phyloP scores from a whole-genome alignment of 352 stramenopile genomes.

The Chrysophaeum taylorii region DNA sequence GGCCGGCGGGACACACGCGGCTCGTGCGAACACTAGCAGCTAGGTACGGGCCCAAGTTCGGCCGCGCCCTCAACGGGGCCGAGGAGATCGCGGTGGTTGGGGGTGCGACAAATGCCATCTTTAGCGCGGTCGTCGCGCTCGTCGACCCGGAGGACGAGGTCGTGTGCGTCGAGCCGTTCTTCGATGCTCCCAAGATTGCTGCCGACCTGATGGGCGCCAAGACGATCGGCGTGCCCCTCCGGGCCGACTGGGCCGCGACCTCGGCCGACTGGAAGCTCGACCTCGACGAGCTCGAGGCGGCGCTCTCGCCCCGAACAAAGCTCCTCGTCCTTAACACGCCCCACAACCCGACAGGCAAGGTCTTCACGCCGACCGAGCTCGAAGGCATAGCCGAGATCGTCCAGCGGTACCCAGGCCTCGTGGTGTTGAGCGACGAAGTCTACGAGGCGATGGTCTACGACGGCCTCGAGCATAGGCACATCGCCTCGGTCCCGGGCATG shows the following conservation, averaged over 20 bases:
- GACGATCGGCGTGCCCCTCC: conserved; percentile 56
- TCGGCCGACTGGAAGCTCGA: conserved; percentile 67
- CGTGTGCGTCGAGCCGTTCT: conserved; percentile 90
- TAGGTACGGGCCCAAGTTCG: conserved; percentile 71
- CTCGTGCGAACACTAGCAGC: conserved; percentile 66
- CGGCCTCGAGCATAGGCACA: conserved; percentile 47
- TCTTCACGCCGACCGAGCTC: conserved; percentile 85
- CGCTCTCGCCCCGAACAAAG: conserved; percentile 79
- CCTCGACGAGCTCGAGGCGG: conserved; percentile 56
- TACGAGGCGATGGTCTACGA: conserved; percentile 89
- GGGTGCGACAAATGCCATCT: conserved; percentile 69
- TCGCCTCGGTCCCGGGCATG: conserved; percentile 62
- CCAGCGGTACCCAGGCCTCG: conserved; percentile 56
- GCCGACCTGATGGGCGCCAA: conserved; percentile 63
- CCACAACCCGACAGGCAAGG: conserved; percentile 96
- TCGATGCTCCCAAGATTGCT: conserved; percentile 78
- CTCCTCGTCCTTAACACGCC: conserved; percentile 92
- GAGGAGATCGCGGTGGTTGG: conserved; percentile 70
- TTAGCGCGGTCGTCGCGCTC: conserved; percentile 58
- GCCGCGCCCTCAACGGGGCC: conserved; percentile 64
- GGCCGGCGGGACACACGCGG: conserved; percentile 54
- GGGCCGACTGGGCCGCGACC: conserved; percentile 15
- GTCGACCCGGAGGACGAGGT: conserved; percentile 80
- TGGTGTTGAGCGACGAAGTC: conserved; percentile 92
- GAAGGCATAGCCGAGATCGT: conserved; percentile 76